These are phyloP conservation scores for Cenococcum geophilum DNA, from an alignment of 495 filamentous ascomycete genomes.

Conservation along the genomic window DNA sequence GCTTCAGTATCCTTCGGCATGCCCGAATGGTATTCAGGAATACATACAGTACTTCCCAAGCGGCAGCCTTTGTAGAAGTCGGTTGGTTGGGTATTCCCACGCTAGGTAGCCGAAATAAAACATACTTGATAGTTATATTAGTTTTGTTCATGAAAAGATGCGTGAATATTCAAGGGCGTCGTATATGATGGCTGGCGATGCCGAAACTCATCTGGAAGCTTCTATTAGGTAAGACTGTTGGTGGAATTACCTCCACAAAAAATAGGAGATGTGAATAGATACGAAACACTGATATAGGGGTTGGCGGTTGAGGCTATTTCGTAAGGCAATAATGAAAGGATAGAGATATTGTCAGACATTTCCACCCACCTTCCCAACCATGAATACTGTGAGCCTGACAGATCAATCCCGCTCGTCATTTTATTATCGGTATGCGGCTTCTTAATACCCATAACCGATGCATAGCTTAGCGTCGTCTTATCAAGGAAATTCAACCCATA, in stretches of 20 bases:
- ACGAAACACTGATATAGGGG: no score
- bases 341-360: no score
- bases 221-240: no score
- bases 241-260: no score
- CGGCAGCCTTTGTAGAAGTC: slow-evolving; percentile 55
- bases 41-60: slow-evolving; percentile 47
- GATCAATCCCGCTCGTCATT: slow-evolving; percentile 15
- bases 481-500: slow-evolving; percentile 52
- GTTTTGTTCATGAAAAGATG: no score
- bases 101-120: slow-evolving; percentile 43
- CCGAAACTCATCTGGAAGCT: no score
- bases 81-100: slow-evolving; percentile 52
- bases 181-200: no score
- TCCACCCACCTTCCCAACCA: slow-evolving; percentile 11
- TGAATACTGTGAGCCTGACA: slow-evolving; percentile 17
- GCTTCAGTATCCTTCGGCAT: slow-evolving; percentile 22
- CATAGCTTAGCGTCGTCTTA: slow-evolving; percentile 52
- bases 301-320: no score
- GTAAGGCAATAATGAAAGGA: no score
- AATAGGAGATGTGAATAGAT: no score
- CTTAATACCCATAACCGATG: slow-evolving; percentile 45
- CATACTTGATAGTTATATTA: slow-evolving; percentile 5
- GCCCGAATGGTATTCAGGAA: background rate
- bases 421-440: slow-evolving; percentile 16
- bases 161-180: no score